Percentiles rank a stretch among this genome's conserved stretches.
These are phyloP conservation scores for Sarocladium strictum DNA, from an alignment of 2,329 filamentous ascomycete genomes.

Conservation along the genomic window DNA sequence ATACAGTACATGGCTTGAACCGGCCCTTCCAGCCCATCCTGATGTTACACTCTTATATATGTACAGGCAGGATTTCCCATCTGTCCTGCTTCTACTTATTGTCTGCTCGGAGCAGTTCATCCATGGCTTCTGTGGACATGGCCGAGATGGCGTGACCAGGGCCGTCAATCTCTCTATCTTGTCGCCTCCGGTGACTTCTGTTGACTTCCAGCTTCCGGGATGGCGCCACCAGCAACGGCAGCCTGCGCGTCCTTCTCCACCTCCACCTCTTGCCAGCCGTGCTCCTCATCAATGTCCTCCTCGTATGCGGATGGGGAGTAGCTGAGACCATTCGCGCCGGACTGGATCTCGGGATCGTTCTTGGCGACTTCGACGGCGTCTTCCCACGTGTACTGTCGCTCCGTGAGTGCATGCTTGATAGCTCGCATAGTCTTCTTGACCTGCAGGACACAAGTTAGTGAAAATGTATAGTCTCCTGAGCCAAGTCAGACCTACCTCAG, in stretches of 20 bases:
- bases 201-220: neutral
- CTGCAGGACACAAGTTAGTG: constrained; percentile 35
- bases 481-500: constrained; percentile 48
- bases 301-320: constrained; percentile 41
- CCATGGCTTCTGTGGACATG: neutral
- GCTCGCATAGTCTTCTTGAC: constrained; percentile 69
- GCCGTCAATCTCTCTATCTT: neutral
- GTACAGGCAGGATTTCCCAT: constrained; percentile 2
- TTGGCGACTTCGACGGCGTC: constrained; percentile 63
- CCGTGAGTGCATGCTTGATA: constrained; percentile 81
- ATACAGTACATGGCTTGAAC: constrained; percentile 4
- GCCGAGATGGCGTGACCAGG: neutral
- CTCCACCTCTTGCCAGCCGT: constrained; percentile 18
- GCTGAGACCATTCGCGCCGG: constrained; percentile 17
- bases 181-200: constrained; percentile 1
- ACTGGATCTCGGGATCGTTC: constrained; percentile 56
- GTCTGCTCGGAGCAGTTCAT: neutral
- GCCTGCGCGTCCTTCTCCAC: constrained; percentile 12
- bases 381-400: constrained; percentile 84
- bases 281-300: constrained; percentile 22
- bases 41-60: constrained; percentile 9
- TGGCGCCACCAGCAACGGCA: neutral
- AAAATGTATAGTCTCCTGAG: neutral
- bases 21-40: neutral
- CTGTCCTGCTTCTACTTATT: neutral